A percentile compares a stretch with the other conserved stretches of the same genome.
These are phyloP conservation scores for Aspergillus latus DNA, from an alignment of 2,329 filamentous ascomycete genomes.

Conservation along the genomic window DNA sequence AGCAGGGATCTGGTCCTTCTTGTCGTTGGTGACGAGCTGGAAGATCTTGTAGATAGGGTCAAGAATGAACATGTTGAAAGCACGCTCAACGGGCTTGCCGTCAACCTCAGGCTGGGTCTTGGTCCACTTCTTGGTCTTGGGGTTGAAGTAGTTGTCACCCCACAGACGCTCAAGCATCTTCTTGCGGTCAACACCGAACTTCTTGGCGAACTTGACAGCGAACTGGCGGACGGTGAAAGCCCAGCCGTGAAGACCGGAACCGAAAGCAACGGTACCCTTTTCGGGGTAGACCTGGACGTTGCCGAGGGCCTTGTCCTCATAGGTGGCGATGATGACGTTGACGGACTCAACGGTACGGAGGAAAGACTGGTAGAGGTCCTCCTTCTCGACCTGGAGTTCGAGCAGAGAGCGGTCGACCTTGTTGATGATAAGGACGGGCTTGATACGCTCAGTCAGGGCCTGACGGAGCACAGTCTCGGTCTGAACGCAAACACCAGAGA, in stretches of 20 bases:
- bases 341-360: conserved; percentile 99
- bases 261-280: conserved; percentile 96
- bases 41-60: conserved; percentile 99
- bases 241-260: conserved; percentile 99
- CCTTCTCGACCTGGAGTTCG: conserved; percentile 97
- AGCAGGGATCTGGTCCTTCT: conserved; percentile 82
- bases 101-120: conserved; percentile 74
- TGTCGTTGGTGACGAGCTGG: conserved; percentile 94
- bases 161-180: conserved; percentile 99
- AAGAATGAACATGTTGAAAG: conserved; percentile 99
- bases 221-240: conserved; percentile 99
- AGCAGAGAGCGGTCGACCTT: conserved; percentile 99
- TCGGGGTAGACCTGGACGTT: conserved; percentile 98
- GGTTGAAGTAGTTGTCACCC: conserved; percentile 99
- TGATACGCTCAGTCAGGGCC: conserved; percentile 99
- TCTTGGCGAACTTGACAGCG: conserved; percentile 94
- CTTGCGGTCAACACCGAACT: conserved; percentile 99
- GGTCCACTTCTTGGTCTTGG: conserved; percentile 99
- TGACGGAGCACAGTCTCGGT: conserved; percentile 99
- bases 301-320: conserved; percentile 94
- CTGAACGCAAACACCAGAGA: conserved; percentile 99
- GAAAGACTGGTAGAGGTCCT: conserved; percentile 99
- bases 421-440: conserved; percentile 99
- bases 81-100: conserved; percentile 90
- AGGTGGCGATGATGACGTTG: conserved; percentile 99